Percentiles rank a stretch among this genome's conserved stretches.
Conservation (phyloP, 768 basidiomycete genomes). For the Trametes cinnabarina region DNA sequence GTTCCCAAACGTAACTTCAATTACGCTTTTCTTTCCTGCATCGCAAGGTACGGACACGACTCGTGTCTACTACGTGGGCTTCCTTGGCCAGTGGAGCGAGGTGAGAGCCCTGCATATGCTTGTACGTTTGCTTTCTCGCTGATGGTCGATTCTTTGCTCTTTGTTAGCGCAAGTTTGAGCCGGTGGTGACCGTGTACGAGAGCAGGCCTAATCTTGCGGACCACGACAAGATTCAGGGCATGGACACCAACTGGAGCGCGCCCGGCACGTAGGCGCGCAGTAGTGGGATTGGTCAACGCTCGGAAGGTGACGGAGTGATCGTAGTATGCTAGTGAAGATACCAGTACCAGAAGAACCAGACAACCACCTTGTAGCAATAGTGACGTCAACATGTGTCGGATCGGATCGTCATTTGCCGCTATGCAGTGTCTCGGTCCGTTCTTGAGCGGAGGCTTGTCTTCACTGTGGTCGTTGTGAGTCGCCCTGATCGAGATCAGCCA, state of each 20-base stretch:
- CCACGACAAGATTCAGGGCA: conserved; percentile 84
- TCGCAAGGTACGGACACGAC: conserved; percentile 77
- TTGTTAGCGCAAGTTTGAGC: conserved; percentile 70
- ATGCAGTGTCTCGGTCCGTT: too few relatives aligned
- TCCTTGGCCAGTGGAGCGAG: conserved; percentile 80
- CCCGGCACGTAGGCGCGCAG: conserved; percentile 15
- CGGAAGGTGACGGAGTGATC: too few relatives aligned
- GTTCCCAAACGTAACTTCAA: conserved; percentile 75
- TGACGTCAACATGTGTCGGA: too few relatives aligned
- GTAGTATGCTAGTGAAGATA: too few relatives aligned
- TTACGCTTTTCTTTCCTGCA: conserved; percentile 82
- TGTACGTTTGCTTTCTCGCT: neutral
- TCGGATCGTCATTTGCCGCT: too few relatives aligned
- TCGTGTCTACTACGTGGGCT: conserved; percentile 80
- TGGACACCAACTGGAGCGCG: conserved; percentile 49
- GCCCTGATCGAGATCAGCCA: too few relatives aligned
- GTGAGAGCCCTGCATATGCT: conserved; percentile 36
- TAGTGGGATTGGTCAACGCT: too few relatives aligned
- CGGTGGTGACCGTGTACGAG: conserved; percentile 86
- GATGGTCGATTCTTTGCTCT: neutral
- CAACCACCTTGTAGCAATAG: too few relatives aligned
- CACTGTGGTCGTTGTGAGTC: too few relatives aligned
- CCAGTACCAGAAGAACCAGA: too few relatives aligned
- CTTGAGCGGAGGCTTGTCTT: too few relatives aligned
- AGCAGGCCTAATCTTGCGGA: conserved; percentile 84